A percentile compares a stretch with the other conserved stretches of the same genome.
phyloP scores from a whole-genome alignment of 2,329 filamentous ascomycete genomes.

The Parasarocladium wereldwijsianum region DNA sequence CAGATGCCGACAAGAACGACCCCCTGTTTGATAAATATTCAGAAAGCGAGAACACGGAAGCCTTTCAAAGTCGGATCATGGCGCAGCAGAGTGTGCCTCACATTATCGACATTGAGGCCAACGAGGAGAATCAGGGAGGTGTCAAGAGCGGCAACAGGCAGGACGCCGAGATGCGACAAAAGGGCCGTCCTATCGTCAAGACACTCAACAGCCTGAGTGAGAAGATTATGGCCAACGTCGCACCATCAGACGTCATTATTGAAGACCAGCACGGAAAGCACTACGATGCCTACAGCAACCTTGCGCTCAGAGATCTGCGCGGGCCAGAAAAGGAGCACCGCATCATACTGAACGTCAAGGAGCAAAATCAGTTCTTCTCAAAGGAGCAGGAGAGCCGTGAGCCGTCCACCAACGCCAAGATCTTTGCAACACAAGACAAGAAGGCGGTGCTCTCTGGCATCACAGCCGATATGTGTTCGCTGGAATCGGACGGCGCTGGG shows the following conservation, averaged over 20 bases:
- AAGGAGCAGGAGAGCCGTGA: constrained; percentile 30
- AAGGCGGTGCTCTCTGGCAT: constrained; percentile 51
- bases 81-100: constrained; percentile 57
- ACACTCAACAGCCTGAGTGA: constrained; percentile 83
- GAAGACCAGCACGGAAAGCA: constrained; percentile 43
- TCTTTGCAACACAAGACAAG: constrained; percentile 58
- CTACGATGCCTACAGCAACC: constrained; percentile 60
- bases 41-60: constrained; percentile 48
- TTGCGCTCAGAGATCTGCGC: constrained; percentile 68
- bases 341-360: constrained; percentile 74
- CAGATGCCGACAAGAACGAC: constrained; percentile 63
- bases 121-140: constrained; percentile 88
- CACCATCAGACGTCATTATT: constrained; percentile 57
- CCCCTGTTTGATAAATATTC: constrained; percentile 77
- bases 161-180: constrained; percentile 73
- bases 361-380: constrained; percentile 73
- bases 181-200: constrained; percentile 66
- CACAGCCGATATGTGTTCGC: constrained; percentile 42
- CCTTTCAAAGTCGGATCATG: constrained; percentile 36
- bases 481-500: constrained; percentile 30
- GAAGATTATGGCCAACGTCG: constrained; percentile 82
- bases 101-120: constrained; percentile 84
- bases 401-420: constrained; percentile 25
- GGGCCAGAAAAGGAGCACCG: constrained; percentile 60
- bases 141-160: constrained; percentile 69